These are phyloP conservation scores for Suillus subaureus DNA, from an alignment of 768 basidiomycete genomes.

Conservation along the genomic window DNA sequence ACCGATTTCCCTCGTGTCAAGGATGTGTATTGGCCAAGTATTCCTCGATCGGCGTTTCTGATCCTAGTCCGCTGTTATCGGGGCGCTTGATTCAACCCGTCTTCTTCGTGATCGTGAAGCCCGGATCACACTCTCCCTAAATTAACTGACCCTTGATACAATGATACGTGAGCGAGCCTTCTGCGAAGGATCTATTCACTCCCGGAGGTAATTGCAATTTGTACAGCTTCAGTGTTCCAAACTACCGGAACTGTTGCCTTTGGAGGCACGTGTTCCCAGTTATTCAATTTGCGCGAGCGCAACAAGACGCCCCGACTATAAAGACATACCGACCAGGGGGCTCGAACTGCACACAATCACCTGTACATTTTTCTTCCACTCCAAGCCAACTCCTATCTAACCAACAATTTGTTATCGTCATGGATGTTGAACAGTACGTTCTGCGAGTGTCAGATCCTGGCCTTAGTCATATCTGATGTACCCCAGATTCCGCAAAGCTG, in stretches of 20 bases:
- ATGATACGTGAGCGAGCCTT: not conserved
- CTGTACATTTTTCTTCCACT: not conserved
- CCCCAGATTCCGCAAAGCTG: slow-evolving; percentile 78
- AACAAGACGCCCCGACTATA: not conserved
- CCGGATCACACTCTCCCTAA: not conserved
- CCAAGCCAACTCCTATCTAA: not conserved
- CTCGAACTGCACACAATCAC: not conserved
- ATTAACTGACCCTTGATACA: not conserved
- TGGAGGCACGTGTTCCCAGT: not conserved
- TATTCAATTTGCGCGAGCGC: not conserved
- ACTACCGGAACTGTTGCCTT: not conserved
- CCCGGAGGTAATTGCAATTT: not conserved
- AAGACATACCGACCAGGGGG: not conserved
- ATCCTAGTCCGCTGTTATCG: not conserved
- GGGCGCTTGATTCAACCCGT: not conserved
- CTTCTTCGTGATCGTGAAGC: not conserved
- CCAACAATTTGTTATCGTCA: slow-evolving; percentile 15
- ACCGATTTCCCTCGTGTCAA: not conserved
- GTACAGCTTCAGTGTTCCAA: not conserved
- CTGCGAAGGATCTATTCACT: not conserved
- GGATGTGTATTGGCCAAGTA: not conserved
- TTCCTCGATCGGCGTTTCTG: not conserved
- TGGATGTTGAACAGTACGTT: slow-evolving; percentile 52
- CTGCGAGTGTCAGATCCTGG: not conserved
- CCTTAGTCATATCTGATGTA: not conserved